Percentiles rank a stretch among this genome's conserved stretches.
Evolutionary conservation across 148 eudicot species (phyloP).

Genomic region (Persicaria tinctoria): DNA sequence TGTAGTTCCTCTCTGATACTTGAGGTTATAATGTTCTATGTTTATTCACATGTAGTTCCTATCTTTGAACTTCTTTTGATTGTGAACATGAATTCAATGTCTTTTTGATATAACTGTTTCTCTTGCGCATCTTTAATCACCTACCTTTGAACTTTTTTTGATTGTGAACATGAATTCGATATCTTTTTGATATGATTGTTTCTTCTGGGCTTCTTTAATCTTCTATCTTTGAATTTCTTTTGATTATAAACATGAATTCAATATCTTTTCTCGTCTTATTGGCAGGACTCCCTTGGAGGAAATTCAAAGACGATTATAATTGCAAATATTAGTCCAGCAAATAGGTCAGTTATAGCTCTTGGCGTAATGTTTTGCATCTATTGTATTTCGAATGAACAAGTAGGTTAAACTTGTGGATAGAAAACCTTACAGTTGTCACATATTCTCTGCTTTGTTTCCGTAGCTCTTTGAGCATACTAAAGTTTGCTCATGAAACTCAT

Average conservation of each 20-base stretch:
- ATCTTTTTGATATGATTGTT: too few relatives aligned
- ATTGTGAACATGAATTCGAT: too few relatives aligned
- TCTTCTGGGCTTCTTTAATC: too few relatives aligned
- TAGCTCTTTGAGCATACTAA: too few relatives aligned
- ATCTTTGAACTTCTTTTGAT: neutral
- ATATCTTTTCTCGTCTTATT: neutral
- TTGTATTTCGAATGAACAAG: neutral
- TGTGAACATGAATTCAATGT: neutral
- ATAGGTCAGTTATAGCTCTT: constrained; percentile 44
- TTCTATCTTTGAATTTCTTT: neutral
- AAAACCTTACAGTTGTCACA: too few relatives aligned
- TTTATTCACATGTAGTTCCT: too few relatives aligned
- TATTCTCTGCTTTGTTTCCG: too few relatives aligned
- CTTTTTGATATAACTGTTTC: neutral
- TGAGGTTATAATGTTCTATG: too few relatives aligned
- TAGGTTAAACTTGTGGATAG: too few relatives aligned
- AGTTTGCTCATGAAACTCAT: neutral
- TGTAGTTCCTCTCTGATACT: too few relatives aligned
- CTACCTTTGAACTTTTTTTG: too few relatives aligned
- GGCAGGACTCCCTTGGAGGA: constrained; percentile 96
- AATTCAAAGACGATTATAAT: constrained; percentile 91
- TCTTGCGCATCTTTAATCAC: too few relatives aligned
- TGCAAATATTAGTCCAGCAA: constrained; percentile 91
- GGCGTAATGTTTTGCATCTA: neutral
- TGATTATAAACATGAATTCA: neutral